These are phyloP conservation scores for Salvia hispanica DNA, from an alignment of 257 asterid species.

Conservation along the genomic window DNA sequence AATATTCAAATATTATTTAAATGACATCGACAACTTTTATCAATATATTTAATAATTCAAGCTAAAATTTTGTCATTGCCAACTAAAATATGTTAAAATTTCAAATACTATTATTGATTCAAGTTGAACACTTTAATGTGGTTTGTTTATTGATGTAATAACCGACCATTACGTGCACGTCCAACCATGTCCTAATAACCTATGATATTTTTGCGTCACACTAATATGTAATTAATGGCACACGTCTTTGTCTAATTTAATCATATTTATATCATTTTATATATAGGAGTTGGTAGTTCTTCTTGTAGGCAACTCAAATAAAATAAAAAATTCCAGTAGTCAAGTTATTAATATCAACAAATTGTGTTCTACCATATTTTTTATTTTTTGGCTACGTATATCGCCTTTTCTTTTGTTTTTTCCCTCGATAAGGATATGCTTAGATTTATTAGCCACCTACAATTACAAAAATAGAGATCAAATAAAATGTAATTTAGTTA, in stretches of 20 bases:
- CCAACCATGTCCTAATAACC: conserved; percentile 32
- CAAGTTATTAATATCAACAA: too few species aligned
- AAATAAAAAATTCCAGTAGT: too few species aligned
- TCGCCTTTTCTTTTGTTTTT: too few species aligned
- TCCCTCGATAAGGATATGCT: too few species aligned
- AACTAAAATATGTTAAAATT: too few species aligned
- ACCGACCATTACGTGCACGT: conserved; percentile 27
- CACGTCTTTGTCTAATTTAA: conserved; percentile 23
- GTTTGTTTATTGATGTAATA: not conserved
- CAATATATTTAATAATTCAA: not conserved
- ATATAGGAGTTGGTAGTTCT: conserved; percentile 3
- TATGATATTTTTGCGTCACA: conserved; percentile 17
- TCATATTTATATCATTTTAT: not conserved
- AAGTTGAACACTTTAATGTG: not conserved
- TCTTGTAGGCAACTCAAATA: not conserved
- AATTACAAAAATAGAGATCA: too few species aligned
- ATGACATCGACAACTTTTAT: not conserved
- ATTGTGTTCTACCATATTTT: too few species aligned
- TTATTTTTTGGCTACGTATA: too few species aligned
- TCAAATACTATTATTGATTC: not conserved
- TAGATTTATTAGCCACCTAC: too few species aligned
- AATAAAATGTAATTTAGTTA: too few species aligned
- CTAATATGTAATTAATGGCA: conserved; percentile 13
- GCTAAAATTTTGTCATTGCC: too few species aligned
- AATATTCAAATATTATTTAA: not conserved